Conservation (phyloP, 225 moss, liverwort and hornwort genomes). For the Anthoceros angustus region DNA sequence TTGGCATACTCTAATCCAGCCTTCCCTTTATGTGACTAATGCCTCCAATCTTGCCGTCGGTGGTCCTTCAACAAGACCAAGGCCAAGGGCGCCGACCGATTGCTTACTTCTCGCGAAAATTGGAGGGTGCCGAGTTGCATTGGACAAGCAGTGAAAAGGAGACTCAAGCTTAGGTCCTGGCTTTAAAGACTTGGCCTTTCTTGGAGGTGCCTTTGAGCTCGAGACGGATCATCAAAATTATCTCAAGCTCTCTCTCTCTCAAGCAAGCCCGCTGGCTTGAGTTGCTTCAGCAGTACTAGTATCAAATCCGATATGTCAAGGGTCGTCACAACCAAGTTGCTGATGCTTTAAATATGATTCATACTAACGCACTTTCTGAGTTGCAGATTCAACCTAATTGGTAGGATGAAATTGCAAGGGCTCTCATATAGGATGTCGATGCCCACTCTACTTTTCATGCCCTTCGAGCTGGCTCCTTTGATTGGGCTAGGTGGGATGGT, state of each 20-base stretch:
- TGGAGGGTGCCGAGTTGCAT: background rate
- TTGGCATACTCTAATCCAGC: background rate
- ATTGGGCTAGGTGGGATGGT: background rate
- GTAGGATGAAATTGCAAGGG: background rate
- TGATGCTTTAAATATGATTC: background rate
- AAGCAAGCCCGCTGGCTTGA: background rate
- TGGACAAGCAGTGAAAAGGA: background rate
- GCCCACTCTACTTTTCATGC: background rate
- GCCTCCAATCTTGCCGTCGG: constrained; percentile 1
- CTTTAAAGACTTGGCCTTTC: background rate
- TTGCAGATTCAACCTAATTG: background rate
- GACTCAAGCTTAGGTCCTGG: background rate
- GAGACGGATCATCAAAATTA: background rate
- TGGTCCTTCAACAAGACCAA: background rate
- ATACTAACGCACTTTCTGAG: background rate
- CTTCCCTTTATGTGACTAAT: background rate
- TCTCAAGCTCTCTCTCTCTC: background rate
- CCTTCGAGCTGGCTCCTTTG: background rate
- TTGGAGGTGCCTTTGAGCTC: background rate
- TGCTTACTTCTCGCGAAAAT: background rate
- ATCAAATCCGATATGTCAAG: background rate
- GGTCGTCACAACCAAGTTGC: background rate
- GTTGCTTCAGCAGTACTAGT: background rate
- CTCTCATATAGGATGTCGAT: background rate
- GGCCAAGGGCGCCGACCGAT: background rate